Evolutionary conservation across 148 eudicot genomes (phyloP).

Genomic region (Camellia sinensis): DNA sequence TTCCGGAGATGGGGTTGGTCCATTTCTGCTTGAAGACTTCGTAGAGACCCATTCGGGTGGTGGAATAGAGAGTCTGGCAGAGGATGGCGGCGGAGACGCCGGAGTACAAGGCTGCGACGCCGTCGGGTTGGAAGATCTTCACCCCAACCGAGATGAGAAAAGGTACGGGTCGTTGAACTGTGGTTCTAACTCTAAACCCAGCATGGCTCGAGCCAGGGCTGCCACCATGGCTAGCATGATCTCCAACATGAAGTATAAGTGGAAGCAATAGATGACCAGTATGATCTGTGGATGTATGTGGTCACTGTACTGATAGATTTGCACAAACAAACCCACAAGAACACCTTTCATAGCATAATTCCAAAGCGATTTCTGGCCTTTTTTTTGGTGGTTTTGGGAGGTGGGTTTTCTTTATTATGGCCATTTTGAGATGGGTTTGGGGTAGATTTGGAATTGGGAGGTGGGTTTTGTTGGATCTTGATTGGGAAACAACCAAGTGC

Average conservation of each 20-base stretch:
- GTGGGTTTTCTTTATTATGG: not conserved
- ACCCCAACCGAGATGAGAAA: conserved; percentile 49
- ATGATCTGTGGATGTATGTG: conserved; percentile 34
- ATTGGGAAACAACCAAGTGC: conserved; percentile 26
- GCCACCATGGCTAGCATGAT: conserved; percentile 31
- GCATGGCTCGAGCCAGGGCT: conserved; percentile 20
- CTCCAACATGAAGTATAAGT: conserved; percentile 44
- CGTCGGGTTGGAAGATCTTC: no score
- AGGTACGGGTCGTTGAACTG: conserved; percentile 56
- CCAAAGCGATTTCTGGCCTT: conserved; percentile 17
- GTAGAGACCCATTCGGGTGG: no score
- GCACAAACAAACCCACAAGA: conserved; percentile 23
- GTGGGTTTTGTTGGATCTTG: conserved; percentile 9
- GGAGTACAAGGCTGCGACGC: no score
- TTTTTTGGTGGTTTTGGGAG: not conserved
- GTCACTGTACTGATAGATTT: conserved; percentile 25
- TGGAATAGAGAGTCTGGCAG: no score
- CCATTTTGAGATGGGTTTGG: not conserved
- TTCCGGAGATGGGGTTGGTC: no score
- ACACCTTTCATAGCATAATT: conserved; percentile 36
- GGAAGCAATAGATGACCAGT: conserved; percentile 29
- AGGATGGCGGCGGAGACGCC: no score
- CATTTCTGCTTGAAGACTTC: no score
- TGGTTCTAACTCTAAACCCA: conserved; percentile 40
- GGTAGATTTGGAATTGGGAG: not conserved